Base-by-base conservation (phyloP, 1,139 yeast genomes). In the Blastobotrys illinoisensis region DNA sequence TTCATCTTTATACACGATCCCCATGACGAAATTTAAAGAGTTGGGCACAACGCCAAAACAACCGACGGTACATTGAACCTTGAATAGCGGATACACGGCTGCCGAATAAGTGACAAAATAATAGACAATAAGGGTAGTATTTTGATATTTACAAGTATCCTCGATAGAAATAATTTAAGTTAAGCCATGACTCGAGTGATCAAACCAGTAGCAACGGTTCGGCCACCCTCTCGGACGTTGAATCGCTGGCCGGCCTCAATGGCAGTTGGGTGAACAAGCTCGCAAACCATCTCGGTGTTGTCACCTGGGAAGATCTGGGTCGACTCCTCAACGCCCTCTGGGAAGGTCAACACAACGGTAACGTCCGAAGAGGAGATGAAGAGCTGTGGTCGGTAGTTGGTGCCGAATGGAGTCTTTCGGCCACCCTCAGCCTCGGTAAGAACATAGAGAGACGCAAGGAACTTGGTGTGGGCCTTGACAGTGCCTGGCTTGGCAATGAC, bases 151-250 rank as follows among this genome's bases (percentile, higher is more conserved):
- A 47, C 21, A 32, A 18, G 44, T 48, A 48, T 48, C 16, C 21
- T 24, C 13, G 9, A 46, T n/a, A 32, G 26, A 9, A 43, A 32
- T 32, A 32, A 32, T 32, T 32, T 32, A 32, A 32, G 40, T 20
- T 71, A 84, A 76, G 88, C 96, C 66, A 89, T 75, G 74, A 93
- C 86, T 79, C 96, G 86, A 69, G 99, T 93, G 67, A 93, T 83
- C 79, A 93, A 79, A 79, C 99, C 99, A 66, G 99, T 93, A 75
- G 97, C 99, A 65, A 93, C 98, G 62, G 99, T 93, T 79, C 86
- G 88, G 73, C 98, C 98, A 79, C 99, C 98, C 80, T 93, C 99
- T 85, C 99, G 95, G 74, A 93, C 82, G 84, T 93, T 93, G 86
- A 93, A 93, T 78, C 98, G 88, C 80, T 90, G 97, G 75, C 95